Evolutionary conservation across 1,284 basidiomycete species (phyloP).

Genomic region (Trichosporon coremiiforme): DNA sequence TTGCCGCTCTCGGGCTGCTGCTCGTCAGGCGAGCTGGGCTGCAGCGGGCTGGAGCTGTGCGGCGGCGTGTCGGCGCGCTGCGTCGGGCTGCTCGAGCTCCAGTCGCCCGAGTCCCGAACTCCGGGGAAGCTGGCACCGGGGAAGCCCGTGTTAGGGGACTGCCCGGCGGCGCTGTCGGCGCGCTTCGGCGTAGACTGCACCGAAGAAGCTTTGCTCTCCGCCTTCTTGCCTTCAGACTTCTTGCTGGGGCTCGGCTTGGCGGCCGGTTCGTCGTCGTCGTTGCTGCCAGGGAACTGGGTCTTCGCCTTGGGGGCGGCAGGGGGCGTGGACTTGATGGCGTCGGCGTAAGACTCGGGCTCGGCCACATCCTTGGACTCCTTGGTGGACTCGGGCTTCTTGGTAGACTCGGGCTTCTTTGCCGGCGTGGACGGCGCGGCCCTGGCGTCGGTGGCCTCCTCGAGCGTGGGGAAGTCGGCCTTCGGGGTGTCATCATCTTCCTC

Average conservation of each 20-base stretch:
- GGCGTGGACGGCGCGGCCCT: background rate
- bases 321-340: background rate
- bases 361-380: too few species aligned
- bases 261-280: background rate
- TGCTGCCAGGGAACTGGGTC: background rate
- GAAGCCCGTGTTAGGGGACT: constrained; percentile 4
- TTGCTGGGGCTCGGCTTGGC: background rate
- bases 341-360: background rate
- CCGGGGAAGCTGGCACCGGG: background rate
- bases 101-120: background rate
- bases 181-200: background rate
- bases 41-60: background rate
- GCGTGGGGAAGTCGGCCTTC: background rate
- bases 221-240: background rate
- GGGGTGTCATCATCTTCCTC: constrained; percentile 23
- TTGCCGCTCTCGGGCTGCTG: constrained; percentile 18
- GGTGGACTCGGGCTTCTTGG: constrained; percentile 6
- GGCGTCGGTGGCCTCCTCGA: background rate
- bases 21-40: background rate
- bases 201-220: background rate
- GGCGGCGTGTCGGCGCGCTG: background rate
- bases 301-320: background rate
- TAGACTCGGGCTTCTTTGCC: background rate
- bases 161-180: background rate
- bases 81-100: background rate